Base-by-base conservation (phyloP, 2,329 filamentous ascomycete genomes). In the Fusarium pilosicola region DNA sequence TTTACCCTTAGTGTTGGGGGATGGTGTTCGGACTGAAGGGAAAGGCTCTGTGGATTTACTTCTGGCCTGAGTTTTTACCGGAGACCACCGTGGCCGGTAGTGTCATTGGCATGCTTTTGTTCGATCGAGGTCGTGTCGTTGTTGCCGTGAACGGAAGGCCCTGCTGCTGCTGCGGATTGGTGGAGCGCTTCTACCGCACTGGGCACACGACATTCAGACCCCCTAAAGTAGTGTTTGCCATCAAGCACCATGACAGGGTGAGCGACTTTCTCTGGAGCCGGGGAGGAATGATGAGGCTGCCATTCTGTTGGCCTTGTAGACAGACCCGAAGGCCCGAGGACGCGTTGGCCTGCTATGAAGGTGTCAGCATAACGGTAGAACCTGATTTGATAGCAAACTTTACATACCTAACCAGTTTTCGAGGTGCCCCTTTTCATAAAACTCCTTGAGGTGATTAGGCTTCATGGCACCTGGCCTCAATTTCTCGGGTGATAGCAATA, bases 381-480 rank as follows among this genome's bases (percentile, higher is more conserved):
- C 28, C 36, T 3, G 30, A 20, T 14, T 26, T 22, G 26, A 13
- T 20, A 24, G 20, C 24, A 8, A 28, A 15, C 13, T 42, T 26
- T 20, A 57, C 80, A 71, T 74, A 84, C 83, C 78, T 42, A 84
- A 76, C 83, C 83, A 84, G 60, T 82, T 81, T 39, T 83, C 77
- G 6, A 83, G 65, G 22, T 65, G 75, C 17, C 79, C 67, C 7
- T 67, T 73, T 12, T 66, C 61, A 39, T 75, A 79, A 14, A 80
- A 80, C 32, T 75, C 63, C 52, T 75, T 56, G 7, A 83, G 64
- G 39, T 80, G 80, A 42, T 68, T 75, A 12, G 76, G 79, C 36
- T 65, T 74, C 62, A 41, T 57, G 61, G 48, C 60, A n/a, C 60
- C 58, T 22, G 55, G 41, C 34, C 36, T 52, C 4, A 59, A 44